Evolutionary conservation across 2,329 filamentous ascomycete genomes (phyloP), one percentile per base, ranked within the genome.

Genomic region (Fusarium sp.): DNA sequence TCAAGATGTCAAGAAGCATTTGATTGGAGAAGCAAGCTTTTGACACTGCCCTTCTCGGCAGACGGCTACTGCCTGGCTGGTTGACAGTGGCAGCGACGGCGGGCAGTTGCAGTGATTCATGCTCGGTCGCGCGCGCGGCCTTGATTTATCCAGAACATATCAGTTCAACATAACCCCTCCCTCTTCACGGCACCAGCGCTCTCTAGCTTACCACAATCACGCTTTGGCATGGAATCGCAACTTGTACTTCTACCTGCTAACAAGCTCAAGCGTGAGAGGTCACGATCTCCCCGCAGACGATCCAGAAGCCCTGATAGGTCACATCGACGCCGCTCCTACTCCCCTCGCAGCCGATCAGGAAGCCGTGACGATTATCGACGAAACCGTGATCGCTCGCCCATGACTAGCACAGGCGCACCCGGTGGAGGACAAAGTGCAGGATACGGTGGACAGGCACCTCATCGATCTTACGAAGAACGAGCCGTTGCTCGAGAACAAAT

Each of bases 401-500:
- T 97, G 91, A 92, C 91, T 85, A 91, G 87, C 80, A 87, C 91
- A 83, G 91, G 89, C 80, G 86, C 90, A 80, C 81, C 87, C 69
- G 85, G 89, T 80, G 92, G 91, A 87, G 92, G 91, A 86, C 87
- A 91, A 83, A 89, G 88, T 80, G 84, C 87, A 79, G 87, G 86
- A 77, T 92, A 89, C 83, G 89, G 88, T 81, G 88, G 88, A 73
- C 81, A 81, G 69, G 71, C 76, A 78, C 88, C 89, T 77, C 90
- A 91, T 82, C 91, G 95, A 83, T 91, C 90, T 64, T 93, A 90
- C 83, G 95, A 98, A 82, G 94, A 97, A 79, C 91, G 94, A 78
- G 86, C 89, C 70, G 90, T 88, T 70, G 92, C 92, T 78, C 95
- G 96, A 84, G 94, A 97, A 84, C 92, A 94, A 82, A 98, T 97